Percentiles rank a stretch among this genome's conserved stretches.
phyloP scores from a whole-genome alignment of 495 filamentous ascomycete genomes.

The Annulohypoxylon nitens region DNA sequence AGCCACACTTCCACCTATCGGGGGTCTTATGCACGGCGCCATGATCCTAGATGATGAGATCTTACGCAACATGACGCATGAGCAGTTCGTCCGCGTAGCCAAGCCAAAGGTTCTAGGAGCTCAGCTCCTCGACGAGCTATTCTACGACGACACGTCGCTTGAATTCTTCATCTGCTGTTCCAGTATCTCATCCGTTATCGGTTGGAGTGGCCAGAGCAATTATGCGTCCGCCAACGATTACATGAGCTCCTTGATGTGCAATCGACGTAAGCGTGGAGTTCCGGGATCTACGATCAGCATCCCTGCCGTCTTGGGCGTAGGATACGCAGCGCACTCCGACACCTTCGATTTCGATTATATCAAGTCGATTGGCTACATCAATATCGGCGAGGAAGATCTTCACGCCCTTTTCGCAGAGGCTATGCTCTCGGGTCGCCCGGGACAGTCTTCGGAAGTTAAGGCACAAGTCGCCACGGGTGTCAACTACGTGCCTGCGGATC shows the following conservation, averaged over 20 bases:
- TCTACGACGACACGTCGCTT: constrained; percentile 48
- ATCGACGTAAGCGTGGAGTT: constrained; percentile 50
- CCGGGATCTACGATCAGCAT: constrained; percentile 60
- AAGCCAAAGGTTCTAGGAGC: constrained; percentile 55
- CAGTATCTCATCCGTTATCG: constrained; percentile 60
- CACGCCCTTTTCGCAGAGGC: constrained; percentile 1
- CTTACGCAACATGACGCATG: constrained; percentile 49
- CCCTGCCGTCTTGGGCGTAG: constrained; percentile 60
- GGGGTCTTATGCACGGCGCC: constrained; percentile 56
- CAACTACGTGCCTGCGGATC: constrained; percentile 1
- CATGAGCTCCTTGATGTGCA: constrained; percentile 50
- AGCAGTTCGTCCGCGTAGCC: constrained; percentile 44
- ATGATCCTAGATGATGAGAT: constrained; percentile 56
- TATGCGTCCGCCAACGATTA: constrained; percentile 67
- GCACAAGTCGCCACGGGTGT: constrained; percentile 5
- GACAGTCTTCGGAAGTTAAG: background rate
- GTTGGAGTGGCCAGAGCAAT: constrained; percentile 60
- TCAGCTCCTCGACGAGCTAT: constrained; percentile 51
- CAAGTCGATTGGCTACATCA: constrained; percentile 11
- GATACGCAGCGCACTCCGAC: constrained; percentile 54
- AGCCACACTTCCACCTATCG: constrained; percentile 54
- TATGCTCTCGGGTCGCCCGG: constrained; percentile 1
- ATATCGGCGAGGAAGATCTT: constrained; percentile 1
- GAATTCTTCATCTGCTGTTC: constrained; percentile 70
- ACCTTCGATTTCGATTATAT: constrained; percentile 16